Base-by-base conservation (phyloP, 371 early-diverging fungal species). In the Funneliformis caledonium region DNA sequence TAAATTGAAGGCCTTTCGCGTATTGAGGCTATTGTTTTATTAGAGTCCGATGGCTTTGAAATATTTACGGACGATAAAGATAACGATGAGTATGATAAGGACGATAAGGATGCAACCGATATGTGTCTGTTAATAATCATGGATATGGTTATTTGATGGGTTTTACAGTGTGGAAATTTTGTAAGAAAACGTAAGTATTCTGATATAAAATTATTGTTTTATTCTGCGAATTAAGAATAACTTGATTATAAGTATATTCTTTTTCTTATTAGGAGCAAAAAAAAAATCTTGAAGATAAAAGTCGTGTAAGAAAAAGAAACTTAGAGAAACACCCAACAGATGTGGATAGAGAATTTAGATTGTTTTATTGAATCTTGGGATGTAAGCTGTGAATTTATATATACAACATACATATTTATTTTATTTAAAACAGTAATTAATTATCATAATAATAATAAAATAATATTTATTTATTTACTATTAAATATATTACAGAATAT, bases 1-100 rank as follows among this genome's bases (percentile, higher is more conserved):
- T 9, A 10, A 72, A 47, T 72, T 72, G 50, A 72, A 72, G 72
- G 72, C 2, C 11, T 72, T 22, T 48, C 11, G 31, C 50, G 48
- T 16, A 26, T 5, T 0, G 31, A 12, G 11, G 33, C 50, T 26
- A 50, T 72, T 12, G 19, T 50, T 14, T 33, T 72, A 50, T 31
- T 72, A 11, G 72, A 72, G 12, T 7, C 47, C 11, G 22, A 72
- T 48, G 11, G 26, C 11, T 72, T 72, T 22, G 72, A 72, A 26
- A 47, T 16, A 48, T 12, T 72, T 33, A 5, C 45, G 14, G 52
- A 72, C 10, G 50, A 33, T 33, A 14, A 7, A 43, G 69, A 69
- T 14, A 0, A 37, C 4, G 69, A 43, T 12, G 68, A 42, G 43
- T 14, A 42, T n/a, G 16, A 26, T 26, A 43, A 7, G 45, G 12